A percentile compares a stretch with the other conserved stretches of the same genome.
phyloP scores from a whole-genome alignment of 768 basidiomycete genomes.

The Amanita brunnescens region DNA sequence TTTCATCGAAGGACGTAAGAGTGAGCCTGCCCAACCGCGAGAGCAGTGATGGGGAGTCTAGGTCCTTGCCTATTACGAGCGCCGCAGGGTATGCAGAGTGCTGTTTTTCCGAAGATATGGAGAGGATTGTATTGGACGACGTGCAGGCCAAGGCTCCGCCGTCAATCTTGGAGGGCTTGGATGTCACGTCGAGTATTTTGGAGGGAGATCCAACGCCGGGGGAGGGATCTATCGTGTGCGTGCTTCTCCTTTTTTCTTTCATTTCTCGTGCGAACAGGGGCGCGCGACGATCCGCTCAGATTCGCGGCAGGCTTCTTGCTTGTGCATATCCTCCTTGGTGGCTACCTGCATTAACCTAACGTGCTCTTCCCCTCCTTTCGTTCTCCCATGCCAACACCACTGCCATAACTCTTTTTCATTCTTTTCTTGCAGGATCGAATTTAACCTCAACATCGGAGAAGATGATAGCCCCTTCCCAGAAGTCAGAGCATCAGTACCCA shows the following conservation, averaged over 20 bases:
- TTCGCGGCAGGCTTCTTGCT: neutral
- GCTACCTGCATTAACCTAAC: constrained; percentile 5
- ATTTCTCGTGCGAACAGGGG: neutral
- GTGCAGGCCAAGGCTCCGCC: constrained; percentile 3
- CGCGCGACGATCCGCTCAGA: neutral
- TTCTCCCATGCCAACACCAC: constrained; percentile 7
- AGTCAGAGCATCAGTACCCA: constrained; percentile 93
- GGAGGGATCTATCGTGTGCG: constrained; percentile 50
- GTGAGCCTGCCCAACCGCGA: neutral
- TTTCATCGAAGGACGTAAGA: constrained; percentile 12
- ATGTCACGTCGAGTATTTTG: constrained; percentile 15
- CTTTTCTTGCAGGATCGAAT: constrained; percentile 59
- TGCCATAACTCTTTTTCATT: neutral
- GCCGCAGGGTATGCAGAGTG: neutral
- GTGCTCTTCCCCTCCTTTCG: constrained; percentile 10
- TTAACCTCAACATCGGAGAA: constrained; percentile 78
- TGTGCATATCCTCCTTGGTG: neutral
- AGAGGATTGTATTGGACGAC: neutral
- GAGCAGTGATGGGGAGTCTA: neutral
- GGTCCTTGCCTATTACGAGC: neutral
- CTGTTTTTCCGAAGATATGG: neutral
- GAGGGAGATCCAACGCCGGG: constrained; percentile 10
- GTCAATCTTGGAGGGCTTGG: constrained; percentile 6
- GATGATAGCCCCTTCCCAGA: constrained; percentile 97
- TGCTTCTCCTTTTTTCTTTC: constrained; percentile 7